Percentiles rank a stretch among this genome's conserved stretches.
Conservation (phyloP, 2,329 filamentous ascomycete species). For the Alternaria sp. region DNA sequence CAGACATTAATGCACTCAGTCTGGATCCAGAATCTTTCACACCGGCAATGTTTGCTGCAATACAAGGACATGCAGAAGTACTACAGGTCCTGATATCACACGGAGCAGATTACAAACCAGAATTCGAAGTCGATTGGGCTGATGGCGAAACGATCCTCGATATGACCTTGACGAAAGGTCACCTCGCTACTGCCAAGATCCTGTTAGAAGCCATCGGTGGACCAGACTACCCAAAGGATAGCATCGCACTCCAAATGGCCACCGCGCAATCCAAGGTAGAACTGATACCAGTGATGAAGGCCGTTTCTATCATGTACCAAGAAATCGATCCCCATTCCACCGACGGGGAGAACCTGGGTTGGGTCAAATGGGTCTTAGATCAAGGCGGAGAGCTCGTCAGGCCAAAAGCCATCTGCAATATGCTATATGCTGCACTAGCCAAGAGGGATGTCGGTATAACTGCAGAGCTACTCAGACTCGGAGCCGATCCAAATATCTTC, state of each 20-base stretch:
- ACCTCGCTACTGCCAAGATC: constrained; percentile 9
- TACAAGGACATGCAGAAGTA: constrained; percentile 12
- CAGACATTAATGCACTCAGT: constrained; percentile 20
- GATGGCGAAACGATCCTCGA: constrained; percentile 17
- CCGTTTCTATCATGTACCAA: constrained; percentile 19
- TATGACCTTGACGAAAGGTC: constrained; percentile 17
- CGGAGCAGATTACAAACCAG: constrained; percentile 13
- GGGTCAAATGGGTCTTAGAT: constrained; percentile 30
- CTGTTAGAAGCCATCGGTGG: constrained; percentile 26
- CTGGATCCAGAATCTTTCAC: constrained; percentile 13
- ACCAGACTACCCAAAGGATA: constrained; percentile 21
- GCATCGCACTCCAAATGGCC: constrained; percentile 28
- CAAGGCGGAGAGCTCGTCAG: constrained; percentile 24
- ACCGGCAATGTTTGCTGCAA: constrained; percentile 23
- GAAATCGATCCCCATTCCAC: constrained; percentile 1
- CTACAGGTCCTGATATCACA: constrained; percentile 16
- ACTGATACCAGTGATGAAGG: constrained; percentile 18
- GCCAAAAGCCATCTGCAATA: constrained; percentile 15
- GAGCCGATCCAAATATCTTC: constrained; percentile 19
- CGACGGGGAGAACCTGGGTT: constrained; percentile 4
- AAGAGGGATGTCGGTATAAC: constrained; percentile 15
- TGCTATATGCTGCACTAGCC: constrained; percentile 22
- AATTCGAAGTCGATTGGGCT: not conserved
- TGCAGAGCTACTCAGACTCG: constrained; percentile 15
- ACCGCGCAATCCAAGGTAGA: constrained; percentile 12